Conservation (phyloP, 129 eudicot species). For the Daucus carota region DH1_v3.0 NC_030384.2:47724001-47724500, state of each 20-base stretch:
- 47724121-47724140: conserved; percentile 90
- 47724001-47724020: background rate
- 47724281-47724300: conserved; percentile 71
- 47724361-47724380: conserved; percentile 70
- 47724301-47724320: conserved; percentile 88
- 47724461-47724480: background rate
- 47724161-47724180: conserved; percentile 68
- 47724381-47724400: conserved; percentile 93
- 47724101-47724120: conserved; percentile 52
- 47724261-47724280: conserved; percentile 84
- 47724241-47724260: conserved; percentile 74
- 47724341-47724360: conserved; percentile 73
- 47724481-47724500: background rate
- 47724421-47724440: background rate
- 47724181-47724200: conserved; percentile 70
- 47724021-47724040: background rate
- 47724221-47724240: conserved; percentile 30
- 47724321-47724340: conserved; percentile 75
- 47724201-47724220: conserved; percentile 58
- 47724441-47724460: background rate
- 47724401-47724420: background rate
- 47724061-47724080: conserved; percentile 56
- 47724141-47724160: conserved; percentile 64
- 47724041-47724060: conserved; percentile 30
- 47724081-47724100: conserved; percentile 64